Base-by-base conservation (phyloP, 2,329 filamentous ascomycete genomes). In the Sporothrix luriei region DNA sequence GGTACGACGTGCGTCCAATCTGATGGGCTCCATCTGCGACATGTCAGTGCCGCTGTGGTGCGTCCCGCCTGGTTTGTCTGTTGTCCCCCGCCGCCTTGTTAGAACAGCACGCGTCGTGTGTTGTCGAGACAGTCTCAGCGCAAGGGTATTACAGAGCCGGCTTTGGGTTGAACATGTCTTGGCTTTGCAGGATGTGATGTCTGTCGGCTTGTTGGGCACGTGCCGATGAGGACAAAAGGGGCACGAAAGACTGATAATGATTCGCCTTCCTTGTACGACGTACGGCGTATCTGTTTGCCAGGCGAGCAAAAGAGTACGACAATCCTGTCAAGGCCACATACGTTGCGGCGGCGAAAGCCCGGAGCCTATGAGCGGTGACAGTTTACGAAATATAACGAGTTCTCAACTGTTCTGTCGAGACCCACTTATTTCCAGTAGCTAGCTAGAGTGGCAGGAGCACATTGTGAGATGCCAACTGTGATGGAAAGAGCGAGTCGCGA, bases 391-490 rank as follows among this genome's bases (percentile, higher is more conserved):
- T 54, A n/a, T n/a, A n/a, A n/a, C n/a, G 14, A 40, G 29, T 40
- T 59, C 55, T 40, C 19, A 59, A 57, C 29, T 57, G n/a, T 4
- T 48, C 5, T 1, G 5, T 5, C 3, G n/a, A 33, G 26, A 33
- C 29, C 55, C 29, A 59, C 55, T 59, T 40, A 59, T 59, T 59
- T 40, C 7, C 55, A 59, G 19, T 59, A 13, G 54, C 4, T 16
- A 57, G n/a, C 29, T 40, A 19, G 1, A 38, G 7, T 40, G 29
- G n/a, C 29, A 19, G 55, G 38, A 52, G n/a, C n/a, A 9, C 49
- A 51, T n/a, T 21, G 6, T 13, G 33, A 7, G 33, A 33, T 33
- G 33, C 33, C 33, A 7, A 33, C 33, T 40, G 55, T 3, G 3
- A 59, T 38, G 55, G 55, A 21, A 59, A 16, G 55, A 59, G 33